phyloP scores from a whole-genome alignment of 176 grass and related monocot species.

The Alopecurus myosuroides region DNA sequence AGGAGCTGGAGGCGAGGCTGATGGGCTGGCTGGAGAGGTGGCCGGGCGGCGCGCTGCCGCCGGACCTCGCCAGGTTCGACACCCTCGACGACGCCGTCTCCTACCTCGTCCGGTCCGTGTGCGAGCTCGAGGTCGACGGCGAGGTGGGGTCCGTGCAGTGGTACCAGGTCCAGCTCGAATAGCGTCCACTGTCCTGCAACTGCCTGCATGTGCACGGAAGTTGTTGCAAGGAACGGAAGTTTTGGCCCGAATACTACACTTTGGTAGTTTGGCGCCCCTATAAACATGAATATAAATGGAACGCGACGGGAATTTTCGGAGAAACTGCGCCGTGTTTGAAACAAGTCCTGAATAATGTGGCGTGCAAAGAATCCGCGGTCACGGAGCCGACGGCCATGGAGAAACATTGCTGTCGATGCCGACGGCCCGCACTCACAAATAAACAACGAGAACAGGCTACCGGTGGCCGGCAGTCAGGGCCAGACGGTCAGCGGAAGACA shows the following conservation, averaged over 20 bases:
- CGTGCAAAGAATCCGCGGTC: background rate
- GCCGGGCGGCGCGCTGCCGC: conserved; percentile 48
- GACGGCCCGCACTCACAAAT: background rate
- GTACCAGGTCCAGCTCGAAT: conserved; percentile 80
- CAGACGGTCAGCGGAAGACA: background rate
- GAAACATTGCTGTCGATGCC: background rate
- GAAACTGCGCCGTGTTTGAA: background rate
- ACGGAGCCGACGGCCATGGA: background rate
- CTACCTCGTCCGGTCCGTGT: conserved; percentile 78
- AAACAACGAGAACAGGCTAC: background rate
- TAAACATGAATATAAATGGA: background rate
- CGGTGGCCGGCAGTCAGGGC: background rate
- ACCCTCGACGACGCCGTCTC: conserved; percentile 64
- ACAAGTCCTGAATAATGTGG: background rate
- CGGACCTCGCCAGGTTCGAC: conserved; percentile 63
- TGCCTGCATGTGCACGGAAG: too few relatives aligned
- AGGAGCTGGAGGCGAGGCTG: conserved; percentile 60
- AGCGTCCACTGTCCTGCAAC: background rate
- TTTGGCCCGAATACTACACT: background rate
- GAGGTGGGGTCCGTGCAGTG: conserved; percentile 82
- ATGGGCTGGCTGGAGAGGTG: conserved; percentile 70
- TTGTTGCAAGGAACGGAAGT: background rate
- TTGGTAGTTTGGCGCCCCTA: background rate
- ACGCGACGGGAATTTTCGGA: background rate
- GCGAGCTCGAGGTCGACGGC: conserved; percentile 75